Evolutionary conservation across 495 filamentous ascomycete genomes (phyloP).

Genomic region (Neurospora terricola): DNA sequence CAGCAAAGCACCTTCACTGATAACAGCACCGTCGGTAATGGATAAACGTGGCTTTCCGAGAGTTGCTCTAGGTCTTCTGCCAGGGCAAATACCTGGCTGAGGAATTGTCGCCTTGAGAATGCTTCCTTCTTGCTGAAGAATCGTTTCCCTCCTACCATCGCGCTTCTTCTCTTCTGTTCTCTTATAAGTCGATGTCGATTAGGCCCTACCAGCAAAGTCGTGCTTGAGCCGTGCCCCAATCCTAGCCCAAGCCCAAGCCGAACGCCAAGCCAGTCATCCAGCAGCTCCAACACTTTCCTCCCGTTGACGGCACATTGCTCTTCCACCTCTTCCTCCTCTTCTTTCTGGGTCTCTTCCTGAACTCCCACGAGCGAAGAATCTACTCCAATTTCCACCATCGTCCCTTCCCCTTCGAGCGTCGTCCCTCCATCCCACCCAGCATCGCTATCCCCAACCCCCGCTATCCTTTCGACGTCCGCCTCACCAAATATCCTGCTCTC

Average conservation of each 20-base stretch:
- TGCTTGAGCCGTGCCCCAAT: neutral
- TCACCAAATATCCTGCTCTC: neutral
- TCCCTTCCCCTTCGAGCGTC: neutral
- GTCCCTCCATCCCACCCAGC: neutral
- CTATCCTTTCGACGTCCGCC: neutral
- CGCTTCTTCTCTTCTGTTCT: neutral
- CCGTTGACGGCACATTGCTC: neutral
- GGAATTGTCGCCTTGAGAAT: neutral
- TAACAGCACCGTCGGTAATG: constrained; percentile 13
- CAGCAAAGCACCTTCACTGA: constrained; percentile 17
- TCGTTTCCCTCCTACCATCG: neutral
- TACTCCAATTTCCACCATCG: neutral
- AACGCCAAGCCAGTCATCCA: neutral
- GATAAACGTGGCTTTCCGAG: constrained; percentile 14
- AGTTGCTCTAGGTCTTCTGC: constrained; percentile 17
- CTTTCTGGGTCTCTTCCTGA: neutral
- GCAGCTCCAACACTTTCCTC: neutral
- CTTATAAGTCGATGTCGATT: neutral
- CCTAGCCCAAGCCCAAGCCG: neutral
- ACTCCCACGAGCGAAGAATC: neutral
- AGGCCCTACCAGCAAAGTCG: neutral
- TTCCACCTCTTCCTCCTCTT: neutral
- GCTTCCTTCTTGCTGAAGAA: neutral
- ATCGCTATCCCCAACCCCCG: neutral
- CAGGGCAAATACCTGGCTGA: constrained; percentile 10